Percentiles rank a stretch among this genome's conserved stretches.
Evolutionary conservation across 768 basidiomycete genomes (phyloP).

Genomic region (Vararia minispora): DNA sequence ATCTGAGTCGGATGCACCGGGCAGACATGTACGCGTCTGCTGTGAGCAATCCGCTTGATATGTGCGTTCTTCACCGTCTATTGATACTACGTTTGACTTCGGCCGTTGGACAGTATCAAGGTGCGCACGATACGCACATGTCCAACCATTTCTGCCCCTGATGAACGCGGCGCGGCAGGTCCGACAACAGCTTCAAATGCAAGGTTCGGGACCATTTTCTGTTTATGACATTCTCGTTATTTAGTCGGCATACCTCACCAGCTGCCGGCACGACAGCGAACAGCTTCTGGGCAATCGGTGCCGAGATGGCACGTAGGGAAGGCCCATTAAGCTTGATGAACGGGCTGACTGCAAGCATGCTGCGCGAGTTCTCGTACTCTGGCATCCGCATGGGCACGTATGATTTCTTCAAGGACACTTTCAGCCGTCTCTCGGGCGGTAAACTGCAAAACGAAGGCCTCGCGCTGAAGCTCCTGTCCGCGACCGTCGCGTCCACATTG

Average conservation of each 20-base stretch:
- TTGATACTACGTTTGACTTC: conserved; percentile 1
- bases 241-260: conserved; percentile 3
- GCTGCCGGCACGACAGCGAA: conserved; percentile 19
- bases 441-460: conserved; percentile 22
- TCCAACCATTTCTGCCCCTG: background rate
- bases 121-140: conserved; percentile 5
- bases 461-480: conserved; percentile 22
- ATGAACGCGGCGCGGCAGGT: conserved; percentile 18
- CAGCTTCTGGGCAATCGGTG: conserved; percentile 24
- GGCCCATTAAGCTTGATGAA: conserved; percentile 21
- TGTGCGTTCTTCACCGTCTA: conserved; percentile 15
- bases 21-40: conserved; percentile 25
- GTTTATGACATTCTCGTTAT: background rate
- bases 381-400: conserved; percentile 25
- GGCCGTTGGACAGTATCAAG: conserved; percentile 15
- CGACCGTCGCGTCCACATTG: conserved; percentile 21
- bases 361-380: conserved; percentile 25
- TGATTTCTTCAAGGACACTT: conserved; percentile 28
- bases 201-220: conserved; percentile 12
- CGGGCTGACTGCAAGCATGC: conserved; percentile 24
- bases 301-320: conserved; percentile 23
- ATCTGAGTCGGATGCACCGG: background rate
- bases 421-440: conserved; percentile 16
- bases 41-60: conserved; percentile 25
- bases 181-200: conserved; percentile 23